phyloP scores from a whole-genome alignment of 371 early-diverging fungal genomes.

The Gilbertella persicaria region DNA sequence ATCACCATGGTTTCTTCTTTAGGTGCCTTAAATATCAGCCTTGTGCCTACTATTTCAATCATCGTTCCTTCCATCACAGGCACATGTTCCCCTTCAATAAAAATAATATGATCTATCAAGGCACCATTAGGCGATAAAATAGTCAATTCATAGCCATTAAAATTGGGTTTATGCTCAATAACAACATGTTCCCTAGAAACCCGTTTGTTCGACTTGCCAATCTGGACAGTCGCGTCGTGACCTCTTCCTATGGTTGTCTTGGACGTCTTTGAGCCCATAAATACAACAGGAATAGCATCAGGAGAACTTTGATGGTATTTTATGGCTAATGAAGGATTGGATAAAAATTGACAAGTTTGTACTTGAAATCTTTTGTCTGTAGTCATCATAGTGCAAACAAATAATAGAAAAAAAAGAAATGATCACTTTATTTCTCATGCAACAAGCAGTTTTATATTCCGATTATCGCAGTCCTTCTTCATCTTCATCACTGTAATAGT shows the following conservation, averaged over 20 bases:
- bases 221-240: constrained; percentile 46
- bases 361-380: constrained; percentile 13
- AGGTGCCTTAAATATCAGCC: constrained; percentile 20
- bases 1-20: constrained; percentile 6
- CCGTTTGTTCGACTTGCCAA: constrained; percentile 49
- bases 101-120: constrained; percentile 28
- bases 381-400: background rate
- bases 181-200: constrained; percentile 52
- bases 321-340: constrained; percentile 17
- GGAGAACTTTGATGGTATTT: constrained; percentile 22
- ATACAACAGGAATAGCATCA: constrained; percentile 15
- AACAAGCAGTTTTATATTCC: no score
- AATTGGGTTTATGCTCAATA: constrained; percentile 37
- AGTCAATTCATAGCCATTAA: constrained; percentile 40
- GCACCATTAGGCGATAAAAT: constrained; percentile 53
- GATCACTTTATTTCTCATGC: no score
- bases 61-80: constrained; percentile 25
- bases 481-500: constrained; percentile 8
- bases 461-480: constrained; percentile 19
- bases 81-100: constrained; percentile 27
- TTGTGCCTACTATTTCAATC: constrained; percentile 32
- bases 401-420: no score
- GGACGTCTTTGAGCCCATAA: constrained; percentile 24
- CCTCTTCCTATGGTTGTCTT: constrained; percentile 50
- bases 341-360: constrained; percentile 22